Base-by-base conservation (phyloP, 169 alveolate genomes). In the Plasmodium ovale region DNA sequence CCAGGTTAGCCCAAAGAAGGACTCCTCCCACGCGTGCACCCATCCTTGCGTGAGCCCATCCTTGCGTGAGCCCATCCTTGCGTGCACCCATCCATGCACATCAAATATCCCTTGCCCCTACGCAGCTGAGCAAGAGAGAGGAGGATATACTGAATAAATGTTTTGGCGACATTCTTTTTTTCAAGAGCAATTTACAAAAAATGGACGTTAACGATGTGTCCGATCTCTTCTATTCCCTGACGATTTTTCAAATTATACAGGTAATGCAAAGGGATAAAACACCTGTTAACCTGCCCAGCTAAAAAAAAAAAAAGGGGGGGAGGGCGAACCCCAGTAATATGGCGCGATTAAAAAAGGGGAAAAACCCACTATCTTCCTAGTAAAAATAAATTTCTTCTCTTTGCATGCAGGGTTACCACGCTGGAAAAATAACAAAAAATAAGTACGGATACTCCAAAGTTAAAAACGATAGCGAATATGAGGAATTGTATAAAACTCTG, bases 141-240 rank as follows among this genome's bases (percentile, higher is more conserved):
- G 88, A 73, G 39, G 49, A 49, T 33, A 73, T 73, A 59, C n/a
- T 73, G 33, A 29, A 58, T 19, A 49, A 27, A 3, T 25, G 65
- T 65, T 14, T 73, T 42, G 35, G 42, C 16, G 51, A n/a, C 44
- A 47, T 73, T 33, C 54, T 29, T 4, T 49, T 16, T 37, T 73
- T 42, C 29, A 65, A 51, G 31, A 44, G 29, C 60, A 21, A 21
- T 49, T 21, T 73, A 31, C 64, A 39, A 44, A 49, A 10, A 21
- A 60, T 73, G 16, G 88, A 73, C 62, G 88, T 73, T 33, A 73
- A 73, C 49, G 35, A 35, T 29, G 72, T 59, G 14, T 72, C 88
- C 4, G 73, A 74, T 33, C 60, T 74, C 27, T 74, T 74, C 67
- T 74, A 59, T 51, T 60, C 54, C 49, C 12, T 74, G 44, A 74